Base-by-base conservation (phyloP, 2,329 filamentous ascomycete genomes). In the Aspergillus sp. region DNA sequence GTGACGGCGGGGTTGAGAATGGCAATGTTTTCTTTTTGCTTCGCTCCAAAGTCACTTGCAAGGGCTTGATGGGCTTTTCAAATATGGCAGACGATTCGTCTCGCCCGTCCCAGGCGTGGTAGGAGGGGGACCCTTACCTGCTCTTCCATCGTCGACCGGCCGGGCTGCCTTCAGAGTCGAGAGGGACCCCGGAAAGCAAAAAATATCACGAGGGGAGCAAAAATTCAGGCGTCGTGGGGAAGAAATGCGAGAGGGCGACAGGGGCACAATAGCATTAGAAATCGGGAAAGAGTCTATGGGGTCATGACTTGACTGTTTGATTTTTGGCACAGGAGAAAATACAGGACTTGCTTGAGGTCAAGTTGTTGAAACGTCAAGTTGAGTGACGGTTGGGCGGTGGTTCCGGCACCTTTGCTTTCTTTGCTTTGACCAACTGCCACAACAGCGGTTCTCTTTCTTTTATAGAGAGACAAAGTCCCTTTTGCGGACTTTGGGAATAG, bases 61-160 rank as follows among this genome's bases (percentile, higher is more conserved):
- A 53, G 48, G 31, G 11, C 6, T 15, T 31, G 30, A 17, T 28
- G 19, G 15, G 11, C n/a, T 22, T 9, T 5, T 53, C 17, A 53
- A 15, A 38, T 47, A 4, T 25, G 7, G 8, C 6, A 54, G 15
- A 25, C n/a, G 13, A 46, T 22, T n/a, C 50, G 4, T 41, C 48
- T 45, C 31, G 31, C 52, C 34, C 49, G 31, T 41, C 48, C 48
- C 17, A 64, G 28, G 57, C 28, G 60, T 30, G 52, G 43, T 50
- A 57, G 60, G 31, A 13, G 34, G 34, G 60, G 50, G 31, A 63
- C 62, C 55, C 70, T 68, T 71, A 80, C 77, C 77, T 80, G 77
- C 67, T 79, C 77, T 76, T 79, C 77, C 77, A 80, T 80, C 69
- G 76, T 78, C 72, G 70, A 72, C 74, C 72, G 74, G 74, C 74